Conservation (phyloP, 805 yeast genomes). For the Candida coquimbonensis region DNA sequence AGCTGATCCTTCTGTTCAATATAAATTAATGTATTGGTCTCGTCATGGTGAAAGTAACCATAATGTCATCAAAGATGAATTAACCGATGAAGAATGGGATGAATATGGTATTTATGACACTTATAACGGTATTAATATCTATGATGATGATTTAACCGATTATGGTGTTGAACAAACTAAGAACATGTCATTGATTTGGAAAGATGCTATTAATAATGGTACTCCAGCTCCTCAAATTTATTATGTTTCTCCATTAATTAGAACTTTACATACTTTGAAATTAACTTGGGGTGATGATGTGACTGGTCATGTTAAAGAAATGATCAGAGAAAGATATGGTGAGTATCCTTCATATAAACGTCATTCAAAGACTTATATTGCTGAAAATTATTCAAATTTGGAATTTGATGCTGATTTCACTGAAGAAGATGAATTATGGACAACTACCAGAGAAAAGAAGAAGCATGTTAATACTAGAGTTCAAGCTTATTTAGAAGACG, state of each 20-base stretch:
- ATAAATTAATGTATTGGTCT: constrained; percentile 8
- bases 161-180: constrained; percentile 2
- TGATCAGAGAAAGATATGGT: constrained; percentile 10
- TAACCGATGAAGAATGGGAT: constrained; percentile 5
- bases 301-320: constrained; percentile 3
- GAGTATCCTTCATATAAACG: constrained; percentile 5
- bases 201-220: constrained; percentile 2
- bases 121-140: constrained; percentile 2
- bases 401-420: constrained; percentile 6
- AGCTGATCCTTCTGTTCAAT: not conserved
- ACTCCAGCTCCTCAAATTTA: constrained; percentile 4
- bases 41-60: constrained; percentile 10
- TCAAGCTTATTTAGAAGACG: not conserved
- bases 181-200: not conserved
- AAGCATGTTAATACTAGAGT: not conserved
- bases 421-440: constrained; percentile 6
- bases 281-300: constrained; percentile 7
- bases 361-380: constrained; percentile 6
- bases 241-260: constrained; percentile 9
- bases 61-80: constrained; percentile 5
- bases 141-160: constrained; percentile 7
- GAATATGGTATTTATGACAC: constrained; percentile 1
- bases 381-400: constrained; percentile 2
- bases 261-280: constrained; percentile 9
- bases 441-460: constrained; percentile 1